Percentiles rank a stretch among this genome's conserved stretches.
phyloP scores from a whole-genome alignment of 768 basidiomycete species.

The Wakefieldia striispora region DNA sequence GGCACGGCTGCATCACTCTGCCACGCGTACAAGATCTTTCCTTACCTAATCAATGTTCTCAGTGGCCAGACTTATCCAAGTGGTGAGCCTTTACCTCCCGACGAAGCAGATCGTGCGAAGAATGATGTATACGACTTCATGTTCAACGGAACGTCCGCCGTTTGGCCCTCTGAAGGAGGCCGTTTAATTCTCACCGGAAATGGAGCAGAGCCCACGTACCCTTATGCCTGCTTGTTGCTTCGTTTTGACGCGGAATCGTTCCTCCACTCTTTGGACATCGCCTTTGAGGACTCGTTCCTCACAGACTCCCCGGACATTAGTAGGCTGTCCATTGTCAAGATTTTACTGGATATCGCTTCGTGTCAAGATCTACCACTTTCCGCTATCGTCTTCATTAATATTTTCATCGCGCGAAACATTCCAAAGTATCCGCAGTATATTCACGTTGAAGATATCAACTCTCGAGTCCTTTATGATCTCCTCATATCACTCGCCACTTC shows the following conservation, averaged over 20 bases:
- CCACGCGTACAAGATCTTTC: conserved; percentile 89
- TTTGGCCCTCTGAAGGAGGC: conserved; percentile 79
- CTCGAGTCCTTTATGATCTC: conserved; percentile 68
- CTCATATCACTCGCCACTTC: conserved; percentile 78
- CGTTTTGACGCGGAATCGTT: conserved; percentile 92
- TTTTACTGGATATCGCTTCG: conserved; percentile 76
- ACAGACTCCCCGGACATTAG: conserved; percentile 66
- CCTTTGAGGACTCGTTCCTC: conserved; percentile 90
- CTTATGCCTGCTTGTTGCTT: conserved; percentile 81
- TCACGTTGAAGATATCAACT: conserved; percentile 40
- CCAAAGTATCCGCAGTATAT: conserved; percentile 95
- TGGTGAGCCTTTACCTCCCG: conserved; percentile 62
- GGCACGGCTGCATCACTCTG: conserved; percentile 36
- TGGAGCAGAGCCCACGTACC: conserved; percentile 80
- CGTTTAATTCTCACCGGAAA: conserved; percentile 73
- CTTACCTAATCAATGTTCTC: conserved; percentile 78
- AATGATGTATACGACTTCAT: conserved; percentile 76
- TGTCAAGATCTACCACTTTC: conserved; percentile 48
- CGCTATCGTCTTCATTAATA: conserved; percentile 84
- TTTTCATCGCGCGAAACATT: conserved; percentile 94
- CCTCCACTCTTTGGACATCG: conserved; percentile 90
- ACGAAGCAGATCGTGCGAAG: conserved; percentile 69
- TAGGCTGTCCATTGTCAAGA: conserved; percentile 80
- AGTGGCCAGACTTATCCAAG: conserved; percentile 87
- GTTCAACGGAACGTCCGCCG: conserved; percentile 75